Conservation (phyloP, 2,329 filamentous ascomycete species). For the Clonostachys sp. region DNA sequence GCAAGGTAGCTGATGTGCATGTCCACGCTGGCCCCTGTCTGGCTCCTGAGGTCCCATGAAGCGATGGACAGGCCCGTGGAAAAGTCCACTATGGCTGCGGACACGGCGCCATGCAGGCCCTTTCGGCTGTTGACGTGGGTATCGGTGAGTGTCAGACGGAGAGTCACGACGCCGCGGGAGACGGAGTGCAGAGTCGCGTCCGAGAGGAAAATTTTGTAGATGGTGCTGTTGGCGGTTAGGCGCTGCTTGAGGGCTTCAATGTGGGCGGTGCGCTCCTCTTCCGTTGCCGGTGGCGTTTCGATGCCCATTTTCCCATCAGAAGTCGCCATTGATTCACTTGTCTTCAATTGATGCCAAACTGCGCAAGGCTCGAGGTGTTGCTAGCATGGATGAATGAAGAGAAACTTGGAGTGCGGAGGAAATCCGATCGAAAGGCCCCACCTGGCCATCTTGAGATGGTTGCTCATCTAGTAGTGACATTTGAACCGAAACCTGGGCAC, state of each 20-base stretch:
- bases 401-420: too few species aligned
- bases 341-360: too few species aligned
- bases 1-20: slow-evolving; percentile 70
- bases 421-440: too few species aligned
- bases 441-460: too few species aligned
- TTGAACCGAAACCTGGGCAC: too few species aligned
- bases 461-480: too few species aligned
- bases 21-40: slow-evolving; percentile 67
- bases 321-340: too few species aligned
- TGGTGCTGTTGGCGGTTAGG: slow-evolving; percentile 40
- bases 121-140: slow-evolving; percentile 65
- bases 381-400: too few species aligned
- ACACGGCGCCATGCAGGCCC: slow-evolving; percentile 67
- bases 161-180: slow-evolving; percentile 37
- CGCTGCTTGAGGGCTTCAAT: slow-evolving; percentile 22
- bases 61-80: slow-evolving; percentile 69
- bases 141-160: slow-evolving; percentile 38
- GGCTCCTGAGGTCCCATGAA: slow-evolving; percentile 54
- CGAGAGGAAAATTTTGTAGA: slow-evolving; percentile 40
- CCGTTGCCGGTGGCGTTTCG: too few species aligned
- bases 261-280: slow-evolving; percentile 10
- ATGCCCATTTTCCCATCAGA: too few species aligned
- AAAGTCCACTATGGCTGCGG: slow-evolving; percentile 69
- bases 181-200: slow-evolving; percentile 37
- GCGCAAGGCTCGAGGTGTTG: too few species aligned